Evolutionary conservation across 2,329 filamentous ascomycete species (phyloP), one percentile per base, ranked within the genome.

Genomic region (Colletotrichum noveboracense): DNA sequence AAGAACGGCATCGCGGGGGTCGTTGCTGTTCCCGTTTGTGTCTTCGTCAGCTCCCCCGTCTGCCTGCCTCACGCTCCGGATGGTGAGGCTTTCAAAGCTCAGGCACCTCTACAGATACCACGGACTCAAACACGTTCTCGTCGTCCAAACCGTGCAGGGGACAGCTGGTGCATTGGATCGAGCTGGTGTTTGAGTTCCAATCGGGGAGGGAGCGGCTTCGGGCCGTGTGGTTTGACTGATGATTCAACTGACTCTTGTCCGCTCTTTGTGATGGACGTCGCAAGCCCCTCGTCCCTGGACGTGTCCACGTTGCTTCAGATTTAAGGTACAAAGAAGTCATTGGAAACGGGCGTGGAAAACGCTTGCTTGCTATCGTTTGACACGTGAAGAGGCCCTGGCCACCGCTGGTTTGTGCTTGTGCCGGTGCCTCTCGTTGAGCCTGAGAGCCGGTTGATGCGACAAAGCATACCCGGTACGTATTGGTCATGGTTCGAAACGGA

Each of bases 181-280:
- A 75, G 73, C 64, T 75, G 73, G 58, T 69, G 73, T 75, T 73
- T 69, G 64, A 48, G 34, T 69, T 69, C 73, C 73, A 75, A 73
- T 75, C 73, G 73, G 70, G 43, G 71, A 68, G 43, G 32, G 60
- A 24, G 64, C 73, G 73, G 70, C 70, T 75, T 75, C 73, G 70
- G 73, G 73, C 73, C 73, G 73, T 66, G 21, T 73, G 73, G 70
- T 75, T 75, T 74, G 72, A 68, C 68, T 64, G 55, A 72, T 64
- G 73, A 62, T 72, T 75, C 69, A 21, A 75, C 73, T 69, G 70
- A 73, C 64, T 75, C 73, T 75, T 60, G 55, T 38, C 34, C 48
- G 55, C 38, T 60, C 65, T 64, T 70, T 32, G 67, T 62, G 67
- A 70, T 18, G 34, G 67, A 61, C 9, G 66, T 60, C 66, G 18